Conservation (phyloP, 805 yeast genomes). For the Pichia nakasei region DNA sequence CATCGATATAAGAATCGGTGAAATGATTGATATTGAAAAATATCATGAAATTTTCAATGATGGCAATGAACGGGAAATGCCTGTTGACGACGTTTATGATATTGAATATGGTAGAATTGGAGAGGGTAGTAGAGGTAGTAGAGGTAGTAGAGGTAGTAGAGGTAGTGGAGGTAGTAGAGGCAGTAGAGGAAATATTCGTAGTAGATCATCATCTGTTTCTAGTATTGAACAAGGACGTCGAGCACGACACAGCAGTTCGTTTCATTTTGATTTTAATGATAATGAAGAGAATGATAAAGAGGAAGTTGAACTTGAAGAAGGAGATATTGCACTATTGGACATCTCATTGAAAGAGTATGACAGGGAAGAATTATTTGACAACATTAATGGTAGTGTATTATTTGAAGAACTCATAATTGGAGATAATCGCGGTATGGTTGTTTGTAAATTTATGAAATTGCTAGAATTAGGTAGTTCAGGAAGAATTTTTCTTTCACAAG, state of each 20-base stretch:
- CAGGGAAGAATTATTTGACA: not conserved
- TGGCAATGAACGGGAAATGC: not conserved
- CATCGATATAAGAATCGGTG: not conserved
- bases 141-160: too few relatives aligned
- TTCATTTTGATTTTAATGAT: constrained; percentile 9
- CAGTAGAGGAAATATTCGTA: too few relatives aligned
- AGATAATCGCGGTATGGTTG: not conserved
- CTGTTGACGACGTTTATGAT: not conserved
- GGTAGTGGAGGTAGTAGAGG: not conserved
- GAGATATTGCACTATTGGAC: not conserved
- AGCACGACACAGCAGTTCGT: constrained; percentile 7
- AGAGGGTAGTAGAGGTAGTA: not conserved
- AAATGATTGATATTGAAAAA: not conserved
- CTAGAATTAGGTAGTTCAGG: not conserved
- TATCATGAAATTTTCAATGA: not conserved
- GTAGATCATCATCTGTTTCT: constrained; percentile 13
- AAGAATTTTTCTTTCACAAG: not conserved
- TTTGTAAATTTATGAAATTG: not conserved
- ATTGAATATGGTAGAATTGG: constrained; percentile 7
- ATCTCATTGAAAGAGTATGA: too few relatives aligned
- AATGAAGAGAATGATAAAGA: not conserved
- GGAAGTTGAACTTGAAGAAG: not conserved
- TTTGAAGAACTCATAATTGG: not conserved
- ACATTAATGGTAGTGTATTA: too few relatives aligned
- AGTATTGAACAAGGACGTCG: constrained; percentile 13